phyloP scores from a whole-genome alignment of 805 yeast genomes.

The Ogataea methylovora region DNA sequence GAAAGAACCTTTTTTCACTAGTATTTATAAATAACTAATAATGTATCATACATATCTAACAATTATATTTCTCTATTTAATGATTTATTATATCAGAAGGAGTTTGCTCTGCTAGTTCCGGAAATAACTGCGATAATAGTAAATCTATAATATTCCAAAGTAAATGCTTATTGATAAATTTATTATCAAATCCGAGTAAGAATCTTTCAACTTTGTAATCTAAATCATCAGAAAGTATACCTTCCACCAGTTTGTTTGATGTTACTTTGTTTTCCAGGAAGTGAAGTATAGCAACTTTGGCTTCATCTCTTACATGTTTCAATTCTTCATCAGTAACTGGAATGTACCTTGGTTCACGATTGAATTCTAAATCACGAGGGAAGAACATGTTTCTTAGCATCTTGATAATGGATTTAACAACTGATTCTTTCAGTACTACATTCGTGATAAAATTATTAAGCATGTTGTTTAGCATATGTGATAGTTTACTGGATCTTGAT shows the following conservation, averaged over 20 bases:
- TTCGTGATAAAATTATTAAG: slow-evolving; percentile 17
- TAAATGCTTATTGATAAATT: slow-evolving; percentile 35
- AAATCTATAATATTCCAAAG: slow-evolving; percentile 35
- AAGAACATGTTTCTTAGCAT: slow-evolving; percentile 19
- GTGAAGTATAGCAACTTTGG: slow-evolving; percentile 5
- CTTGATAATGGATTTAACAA: slow-evolving; percentile 7
- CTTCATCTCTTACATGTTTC: slow-evolving; percentile 6
- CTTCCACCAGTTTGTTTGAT: too few species aligned
- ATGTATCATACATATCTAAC: too few species aligned
- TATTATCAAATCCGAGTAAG: slow-evolving; percentile 26
- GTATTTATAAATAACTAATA: too few species aligned
- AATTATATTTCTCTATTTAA: too few species aligned
- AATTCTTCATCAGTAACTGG: slow-evolving; percentile 22
- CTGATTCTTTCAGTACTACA: slow-evolving; percentile 12
- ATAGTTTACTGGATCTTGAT: slow-evolving; percentile 9
- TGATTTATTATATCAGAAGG: slow-evolving; percentile 8
- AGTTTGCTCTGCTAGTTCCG: slow-evolving; percentile 21
- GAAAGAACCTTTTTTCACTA: too few species aligned
- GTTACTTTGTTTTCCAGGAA: slow-evolving; percentile 1
- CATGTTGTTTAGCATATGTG: slow-evolving; percentile 17
- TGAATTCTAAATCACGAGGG: slow-evolving; percentile 20
- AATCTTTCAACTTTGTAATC: slow-evolving; percentile 16
- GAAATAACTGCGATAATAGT: slow-evolving; percentile 29
- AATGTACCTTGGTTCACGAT: slow-evolving; percentile 20
- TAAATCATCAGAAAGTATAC: too few species aligned